Evolutionary conservation across 345 rosid genomes (phyloP), one percentile per base, ranked within the genome.

Genomic region (Kernera saxatilis): DNA sequence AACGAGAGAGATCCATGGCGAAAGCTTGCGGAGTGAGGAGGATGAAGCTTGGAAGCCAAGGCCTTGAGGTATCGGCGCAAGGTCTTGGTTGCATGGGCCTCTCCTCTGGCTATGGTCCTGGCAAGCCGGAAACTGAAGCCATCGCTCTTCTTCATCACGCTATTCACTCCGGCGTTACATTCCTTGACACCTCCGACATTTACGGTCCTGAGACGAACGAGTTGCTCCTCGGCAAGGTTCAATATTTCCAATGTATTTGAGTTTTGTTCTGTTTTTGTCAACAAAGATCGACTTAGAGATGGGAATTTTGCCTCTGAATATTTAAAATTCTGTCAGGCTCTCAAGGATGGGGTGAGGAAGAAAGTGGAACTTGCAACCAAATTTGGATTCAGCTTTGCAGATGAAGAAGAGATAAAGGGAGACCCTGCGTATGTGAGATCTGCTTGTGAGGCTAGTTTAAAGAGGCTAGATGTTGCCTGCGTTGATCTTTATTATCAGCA

Each of bases 401-500:
- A 61, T 1, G 85, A 71, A 55, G 3, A 5, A 8, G 75, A 19
- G 43, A 17, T 83, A 5, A 69, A 62, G 2, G 93, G 89, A 0
- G 89, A 86, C 64, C 89, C 93, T 0, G 70, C 49, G 17, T 84
- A 86, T 56, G 87, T 84, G 1, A 81, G 90, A 40, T 67, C 77
- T 40, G 82, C 86, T 48, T 86, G 94, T 36, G 88, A 84, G 51
- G 88, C 69, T 9, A 88, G 89, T 48, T 79, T 88, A 76, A 86
- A 58, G 57, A 77, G 94, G 18, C 86, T 88, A 32, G 79, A 64
- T 3, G 79, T 83, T 11, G 73, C 59, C 6, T 84, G 51, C 27
- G 77, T 88, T 69, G 89, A 86, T 76, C 94, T 88, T 23, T 88
- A 84, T 72, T 86, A 88, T 54, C 88, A 83, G 63, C 90, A 88